Evolutionary conservation across 805 yeast genomes (phyloP), one percentile per base, ranked within the genome.

Genomic region (Saccharomycopsis amapae): DNA sequence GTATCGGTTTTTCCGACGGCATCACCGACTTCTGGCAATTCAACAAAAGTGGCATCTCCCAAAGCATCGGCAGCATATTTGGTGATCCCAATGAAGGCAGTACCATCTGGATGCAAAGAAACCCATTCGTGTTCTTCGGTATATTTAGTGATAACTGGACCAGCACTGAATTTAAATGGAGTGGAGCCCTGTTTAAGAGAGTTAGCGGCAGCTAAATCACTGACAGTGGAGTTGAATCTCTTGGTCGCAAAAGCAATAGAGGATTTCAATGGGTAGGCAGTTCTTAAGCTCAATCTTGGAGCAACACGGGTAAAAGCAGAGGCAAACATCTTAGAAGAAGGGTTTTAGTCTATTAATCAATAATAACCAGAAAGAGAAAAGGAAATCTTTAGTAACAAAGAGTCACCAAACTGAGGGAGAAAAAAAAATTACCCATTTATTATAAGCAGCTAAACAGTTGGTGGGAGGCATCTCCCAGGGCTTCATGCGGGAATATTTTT

Each of bases 71-170:
- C 82, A 17, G 98, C 98, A 62, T 93, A 89, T 58, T 76, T 78
- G 48, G 98, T 88, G 64, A 93, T 87, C 25, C 98, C 98, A 46
- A 90, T 71, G 57, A 81, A 88, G 1, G 90, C 83, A 36, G 80
- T 71, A 50, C 85, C 85, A 64, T 89, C 96, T 23, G 76, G 75
- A 62, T 85, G 94, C 46, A 79, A 72, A 3, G 95, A 89, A 46
- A 93, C 66, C 96, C 97, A 90, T 69, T 90, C 98, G 69, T 90
- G 98, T 60, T 93, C 96, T 44, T 71, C 66, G 9, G 97, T 86
- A 73, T 76, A 89, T 65, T 75, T 79, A 51, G 80, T 72, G 13
- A 64, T 38, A 26, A 45, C 47, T n/a, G 50, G 50, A 9, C 46
- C 54, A 24, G 32, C 20, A 18, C 49, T 40, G 44, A 44, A 51